Base-by-base conservation (phyloP, 2,329 filamentous ascomycete genomes). In the Epichloe aotearoae region DNA sequence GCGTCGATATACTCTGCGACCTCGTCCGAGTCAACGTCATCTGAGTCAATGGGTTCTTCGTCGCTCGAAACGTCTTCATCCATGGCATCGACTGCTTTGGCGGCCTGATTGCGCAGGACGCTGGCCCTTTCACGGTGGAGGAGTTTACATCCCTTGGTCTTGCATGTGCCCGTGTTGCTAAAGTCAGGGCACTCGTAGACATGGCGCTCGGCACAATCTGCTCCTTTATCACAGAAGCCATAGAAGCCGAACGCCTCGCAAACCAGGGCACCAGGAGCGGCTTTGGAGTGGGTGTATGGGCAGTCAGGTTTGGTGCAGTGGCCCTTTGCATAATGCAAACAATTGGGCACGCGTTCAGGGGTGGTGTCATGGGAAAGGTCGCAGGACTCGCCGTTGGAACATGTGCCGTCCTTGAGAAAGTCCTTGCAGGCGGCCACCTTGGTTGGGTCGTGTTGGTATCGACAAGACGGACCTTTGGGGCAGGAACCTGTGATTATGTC, bases 111-210 rank as follows among this genome's bases (percentile, higher is more conserved):
- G 62, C 88, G 85, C 61, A 84, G 76, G 64, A 83, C 73, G 73
- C 86, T 89, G 64, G 89, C 89, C 69, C 87, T 83, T 70, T 93
- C 87, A 64, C 91, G 81, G 70, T 98, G 93, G 53, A 82, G 85
- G 50, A 95, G 77, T 64, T 84, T 86, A 73, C 91, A 97, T 57
- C 83, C 82, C 68, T 83, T 82, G 65, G 79, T 82, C 65, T 82
- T 82, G 79, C 93, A 98, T 55, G 75, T 73, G 61, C 91, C 91
- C 54, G 80, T 88, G 69, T 95, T 95, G 76, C 88, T 87, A 73
- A 94, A 96, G 66, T 95, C 86, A 55, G 93, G 91, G 68, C 93
- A 97, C 68, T 97, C 91, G 69, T 85, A 84, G 52, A 91, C 84
- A 71, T 98, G 93, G 54, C 89, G 84, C 56, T 93, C 82, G 53